Evolutionary conservation across 768 basidiomycete genomes (phyloP), one percentile per base, ranked within the genome.

Genomic region (Boletus rubropictus): DNA sequence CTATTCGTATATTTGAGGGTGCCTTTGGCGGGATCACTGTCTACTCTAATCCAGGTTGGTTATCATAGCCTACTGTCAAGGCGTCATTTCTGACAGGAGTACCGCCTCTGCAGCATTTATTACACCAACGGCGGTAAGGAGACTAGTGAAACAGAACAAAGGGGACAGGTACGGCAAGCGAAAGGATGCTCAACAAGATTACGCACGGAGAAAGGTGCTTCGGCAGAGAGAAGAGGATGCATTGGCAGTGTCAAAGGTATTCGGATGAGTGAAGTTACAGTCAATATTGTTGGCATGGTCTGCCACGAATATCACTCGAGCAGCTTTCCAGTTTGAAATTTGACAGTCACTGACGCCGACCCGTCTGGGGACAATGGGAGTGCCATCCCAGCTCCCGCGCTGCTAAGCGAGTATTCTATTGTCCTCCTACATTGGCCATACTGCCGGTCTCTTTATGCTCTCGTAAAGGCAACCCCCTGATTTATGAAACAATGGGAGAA

Each of bases 1-100:
- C 96, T 9, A 97, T 99, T 58, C 83, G 92, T 45, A 94, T 99
- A 49, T 99, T 99, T 62, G 96, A 99, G 66, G 96, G 96, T 9
- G 91, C 93, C 3, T 98, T 99, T 70, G 79, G 82, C 50, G 96
- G 96, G 18, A 89, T 89, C 11, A 95, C 92, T 2, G 85, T 99
- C 20, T 99, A 84, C 65, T 92, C 92, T 22, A 99, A 99, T 70
- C 86, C 90, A 64, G 91, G 91, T 91, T 57, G 51, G 78, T 66
- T 34, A 34, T 39, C 27, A 14, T 21, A 29, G 20, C 18, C 34
- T 28, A 6, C 42, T 28, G 20, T 17, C 17, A 17, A 20, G n/a
- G 42, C 44, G 33, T 15, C 15, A 15, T 42, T 31, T 21, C 37
- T 46, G 43, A 42, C 33, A 48, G 25, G 34, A 27, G 32, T 15